Evolutionary conservation across 371 early-diverging fungal genomes (phyloP).

Genomic region (Coemansia sp.): DNA sequence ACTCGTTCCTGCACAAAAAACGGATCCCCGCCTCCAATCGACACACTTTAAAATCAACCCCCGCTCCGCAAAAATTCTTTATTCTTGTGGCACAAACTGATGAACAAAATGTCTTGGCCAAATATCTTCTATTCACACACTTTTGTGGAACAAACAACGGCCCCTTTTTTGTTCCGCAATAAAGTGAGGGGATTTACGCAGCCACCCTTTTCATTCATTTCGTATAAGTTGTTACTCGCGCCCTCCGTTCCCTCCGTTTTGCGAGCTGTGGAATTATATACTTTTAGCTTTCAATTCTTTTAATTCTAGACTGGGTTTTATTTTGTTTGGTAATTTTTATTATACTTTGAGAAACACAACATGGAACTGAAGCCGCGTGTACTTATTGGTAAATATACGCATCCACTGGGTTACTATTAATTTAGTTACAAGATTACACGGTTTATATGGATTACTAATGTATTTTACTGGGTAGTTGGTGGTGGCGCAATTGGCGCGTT

Average conservation of each 20-base stretch:
- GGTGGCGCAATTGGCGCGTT: slow-evolving; percentile 79
- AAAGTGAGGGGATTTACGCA: not conserved
- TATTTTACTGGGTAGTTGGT: slow-evolving; percentile 59
- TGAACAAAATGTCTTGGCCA: not conserved
- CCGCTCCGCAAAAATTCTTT: not conserved
- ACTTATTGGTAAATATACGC: slow-evolving; percentile 28
- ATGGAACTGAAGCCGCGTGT: slow-evolving; percentile 41
- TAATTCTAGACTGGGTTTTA: not conserved
- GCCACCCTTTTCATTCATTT: not conserved
- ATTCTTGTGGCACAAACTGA: not conserved
- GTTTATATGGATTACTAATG: not conserved
- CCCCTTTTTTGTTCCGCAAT: not conserved
- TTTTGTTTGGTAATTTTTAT: not conserved
- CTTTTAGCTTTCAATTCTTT: not conserved
- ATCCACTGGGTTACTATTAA: not conserved
- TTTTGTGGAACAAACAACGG: too few species aligned
- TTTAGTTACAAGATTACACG: not conserved
- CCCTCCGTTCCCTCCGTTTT: too few species aligned
- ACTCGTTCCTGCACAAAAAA: not conserved
- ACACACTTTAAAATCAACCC: not conserved
- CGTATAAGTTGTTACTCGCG: not conserved
- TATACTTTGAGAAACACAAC: slow-evolving; percentile 2
- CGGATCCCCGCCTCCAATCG: not conserved
- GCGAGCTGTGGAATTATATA: not conserved
- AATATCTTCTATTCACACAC: not conserved